Conservation (phyloP, 139 green algal species). For the Closterium sp. region DNA sequence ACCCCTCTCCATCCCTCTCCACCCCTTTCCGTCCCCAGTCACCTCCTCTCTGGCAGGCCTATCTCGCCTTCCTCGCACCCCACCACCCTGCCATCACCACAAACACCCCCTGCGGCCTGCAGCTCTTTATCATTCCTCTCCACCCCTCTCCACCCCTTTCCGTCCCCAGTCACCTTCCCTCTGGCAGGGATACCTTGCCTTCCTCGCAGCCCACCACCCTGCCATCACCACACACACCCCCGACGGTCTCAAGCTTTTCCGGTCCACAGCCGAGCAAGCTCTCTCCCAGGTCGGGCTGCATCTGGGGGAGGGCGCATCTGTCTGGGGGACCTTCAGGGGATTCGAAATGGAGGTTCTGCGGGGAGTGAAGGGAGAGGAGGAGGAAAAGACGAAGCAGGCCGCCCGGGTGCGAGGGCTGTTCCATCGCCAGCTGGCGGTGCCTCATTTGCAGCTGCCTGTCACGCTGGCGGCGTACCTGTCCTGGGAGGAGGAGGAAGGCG, state of each 20-base stretch:
- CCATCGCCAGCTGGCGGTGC: conserved; percentile 44
- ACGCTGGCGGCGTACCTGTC: conserved; percentile 32
- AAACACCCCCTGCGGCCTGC: neutral
- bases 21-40: conserved; percentile 7
- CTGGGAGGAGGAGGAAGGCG: conserved; percentile 36
- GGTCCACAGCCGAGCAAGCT: conserved; percentile 25
- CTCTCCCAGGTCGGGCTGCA: conserved; percentile 37
- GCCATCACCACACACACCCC: neutral
- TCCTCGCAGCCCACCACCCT: conserved; percentile 41
- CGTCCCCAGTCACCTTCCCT: conserved; percentile 27
- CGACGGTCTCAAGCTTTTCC: conserved; percentile 15
- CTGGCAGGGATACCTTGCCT: conserved; percentile 42
- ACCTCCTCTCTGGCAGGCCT: conserved; percentile 33
- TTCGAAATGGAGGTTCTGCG: conserved; percentile 38
- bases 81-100: conserved; percentile 7
- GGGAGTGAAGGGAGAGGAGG: neutral
- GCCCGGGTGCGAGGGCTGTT: conserved; percentile 32
- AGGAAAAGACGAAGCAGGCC: conserved; percentile 44
- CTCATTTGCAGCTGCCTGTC: conserved; percentile 18
- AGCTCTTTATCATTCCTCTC: neutral
- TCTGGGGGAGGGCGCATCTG: conserved; percentile 18
- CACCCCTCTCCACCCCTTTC: neutral
- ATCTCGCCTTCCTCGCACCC: conserved; percentile 41
- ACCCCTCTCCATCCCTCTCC: neutral
- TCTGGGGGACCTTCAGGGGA: conserved; percentile 41